Evolutionary conservation across 306 rosid species (phyloP), one percentile per base, ranked within the genome.

Genomic region (Pyrus bretschneideri): DNA sequence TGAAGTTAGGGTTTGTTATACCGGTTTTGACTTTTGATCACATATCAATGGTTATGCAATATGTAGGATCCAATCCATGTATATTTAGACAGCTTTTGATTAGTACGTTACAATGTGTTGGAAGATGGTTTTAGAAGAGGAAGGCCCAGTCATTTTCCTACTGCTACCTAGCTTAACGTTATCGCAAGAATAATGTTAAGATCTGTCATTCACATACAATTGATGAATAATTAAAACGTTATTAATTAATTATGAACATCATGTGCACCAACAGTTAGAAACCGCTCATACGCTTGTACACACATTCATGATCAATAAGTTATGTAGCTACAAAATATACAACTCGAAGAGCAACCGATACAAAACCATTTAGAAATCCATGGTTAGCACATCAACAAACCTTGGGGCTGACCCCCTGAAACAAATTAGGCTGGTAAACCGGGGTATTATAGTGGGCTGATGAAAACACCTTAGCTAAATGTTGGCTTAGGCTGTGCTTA

Each of bases 131-230:
- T 21, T 57, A 21, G 61, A 51, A 51, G 8, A 14, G 2, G 27
- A 57, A 57, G 6, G 18, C 8, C 19, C 5, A 14, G 5, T 49
- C 19, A 1, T 5, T 17, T 15, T 14, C 4, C 1, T 9, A 42
- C 45, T 42, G 12, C 45, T 42, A 42, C 12, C 12, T 42, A 42
- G 45, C 45, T 42, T 42, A 42, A 10, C 2, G 3, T 42, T 42
- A 42, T 42, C 3, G 12, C 3, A 42, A 42, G 12, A 42, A 9
- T 42, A 42, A 49, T 49, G 2, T 14, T 49, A 49, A 49, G 6
- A 0, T 1, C 6, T 1, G 1, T 49, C 8, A 2, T 49, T 2
- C 6, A 49, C 2, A 49, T 14, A 14, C 0, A 49, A 6, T 4
- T 49, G 19, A 49, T 49, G 17, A 49, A 49, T 49, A 4, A 3